Evolutionary conservation across 257 asterid species (phyloP).

Genomic region (Gentiana macrophylla): DNA sequence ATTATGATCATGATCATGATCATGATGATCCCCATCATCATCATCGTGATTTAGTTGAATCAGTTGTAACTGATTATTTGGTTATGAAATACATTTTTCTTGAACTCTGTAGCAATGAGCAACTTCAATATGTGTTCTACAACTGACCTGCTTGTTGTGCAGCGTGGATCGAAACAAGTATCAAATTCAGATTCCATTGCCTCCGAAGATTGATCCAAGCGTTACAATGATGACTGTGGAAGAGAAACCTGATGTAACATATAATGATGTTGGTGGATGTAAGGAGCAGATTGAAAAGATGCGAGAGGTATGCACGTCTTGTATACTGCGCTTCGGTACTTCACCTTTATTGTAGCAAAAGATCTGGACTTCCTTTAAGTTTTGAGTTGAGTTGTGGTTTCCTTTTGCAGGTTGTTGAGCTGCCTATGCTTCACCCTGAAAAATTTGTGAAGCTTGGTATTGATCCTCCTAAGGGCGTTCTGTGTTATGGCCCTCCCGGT

Average conservation of each 20-base stretch:
- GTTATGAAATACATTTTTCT: too few species aligned
- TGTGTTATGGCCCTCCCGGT: constrained; percentile 96
- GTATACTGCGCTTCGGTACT: too few species aligned
- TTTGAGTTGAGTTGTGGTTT: background rate
- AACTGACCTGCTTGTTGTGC: constrained; percentile 15
- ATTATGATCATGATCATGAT: too few species aligned
- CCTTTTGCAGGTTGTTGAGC: constrained; percentile 65
- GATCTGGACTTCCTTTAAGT: too few species aligned
- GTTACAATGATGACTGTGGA: constrained; percentile 98
- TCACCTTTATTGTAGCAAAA: background rate
- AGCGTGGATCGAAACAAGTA: constrained; percentile 88
- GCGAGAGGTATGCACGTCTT: constrained; percentile 57
- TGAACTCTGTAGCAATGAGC: too few species aligned
- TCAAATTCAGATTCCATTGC: constrained; percentile 93
- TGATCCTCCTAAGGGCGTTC: constrained; percentile 97
- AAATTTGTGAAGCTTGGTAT: constrained; percentile 91
- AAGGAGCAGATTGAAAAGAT: constrained; percentile 96
- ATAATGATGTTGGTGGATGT: constrained; percentile 94
- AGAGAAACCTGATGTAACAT: constrained; percentile 95
- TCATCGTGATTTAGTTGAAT: too few species aligned
- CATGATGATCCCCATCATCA: too few species aligned
- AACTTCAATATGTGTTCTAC: constrained; percentile 4
- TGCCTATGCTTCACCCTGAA: constrained; percentile 97
- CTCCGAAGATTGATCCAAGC: constrained; percentile 96
- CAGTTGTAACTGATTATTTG: too few species aligned